Evolutionary conservation across 2,329 filamentous ascomycete genomes (phyloP).

Genomic region (Ophiostoma piceae): DNA sequence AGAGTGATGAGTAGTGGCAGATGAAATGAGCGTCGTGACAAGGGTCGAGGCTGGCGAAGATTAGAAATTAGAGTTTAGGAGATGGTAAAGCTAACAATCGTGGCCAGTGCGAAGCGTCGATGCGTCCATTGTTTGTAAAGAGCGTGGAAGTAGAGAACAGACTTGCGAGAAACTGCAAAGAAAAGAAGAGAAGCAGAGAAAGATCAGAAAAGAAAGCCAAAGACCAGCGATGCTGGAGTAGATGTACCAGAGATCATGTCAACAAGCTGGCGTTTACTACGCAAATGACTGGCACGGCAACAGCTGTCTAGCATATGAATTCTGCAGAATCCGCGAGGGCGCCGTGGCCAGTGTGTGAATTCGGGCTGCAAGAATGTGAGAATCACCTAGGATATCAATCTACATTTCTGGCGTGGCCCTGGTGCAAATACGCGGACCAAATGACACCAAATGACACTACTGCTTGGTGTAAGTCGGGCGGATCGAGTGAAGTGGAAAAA

Average conservation of each 20-base stretch:
- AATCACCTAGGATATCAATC: slow-evolving; percentile 12
- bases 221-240: background rate
- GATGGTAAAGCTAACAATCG: background rate
- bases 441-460: background rate
- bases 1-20: background rate
- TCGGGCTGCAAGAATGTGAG: background rate
- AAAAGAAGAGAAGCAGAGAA: background rate
- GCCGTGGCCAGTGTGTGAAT: background rate
- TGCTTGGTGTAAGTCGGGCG: background rate
- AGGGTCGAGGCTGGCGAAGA: background rate
- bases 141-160: background rate
- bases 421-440: background rate
- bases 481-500: background rate
- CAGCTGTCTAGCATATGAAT: background rate
- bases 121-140: slow-evolving; percentile 7
- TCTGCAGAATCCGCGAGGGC: background rate
- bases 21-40: background rate
- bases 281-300: slow-evolving; percentile 5
- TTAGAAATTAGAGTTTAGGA: background rate
- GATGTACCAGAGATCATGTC: background rate
- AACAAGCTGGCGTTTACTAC: background rate
- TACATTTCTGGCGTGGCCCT: background rate
- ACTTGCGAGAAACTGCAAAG: background rate
- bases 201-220: background rate
- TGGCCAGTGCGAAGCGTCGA: slow-evolving; percentile 1